Evolutionary conservation across 768 basidiomycete species (phyloP).

Genomic region (Chalciporus pseudorubinellus): DNA sequence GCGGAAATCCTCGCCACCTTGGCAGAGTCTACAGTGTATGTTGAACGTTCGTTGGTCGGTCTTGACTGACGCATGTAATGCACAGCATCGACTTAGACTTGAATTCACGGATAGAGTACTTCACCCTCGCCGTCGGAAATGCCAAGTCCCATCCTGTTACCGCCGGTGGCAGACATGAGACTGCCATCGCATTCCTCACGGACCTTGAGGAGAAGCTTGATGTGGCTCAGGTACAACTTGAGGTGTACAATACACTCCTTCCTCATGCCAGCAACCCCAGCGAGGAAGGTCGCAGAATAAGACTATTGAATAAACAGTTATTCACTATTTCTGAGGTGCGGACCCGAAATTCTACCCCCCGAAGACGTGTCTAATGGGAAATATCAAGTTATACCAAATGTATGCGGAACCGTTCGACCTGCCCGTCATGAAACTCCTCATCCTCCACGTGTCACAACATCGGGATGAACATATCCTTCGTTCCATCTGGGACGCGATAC

Average conservation of each 20-base stretch:
- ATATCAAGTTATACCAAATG: slow-evolving; percentile 72
- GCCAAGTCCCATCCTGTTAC: slow-evolving; percentile 93
- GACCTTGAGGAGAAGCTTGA: slow-evolving; percentile 95
- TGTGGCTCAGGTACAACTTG: slow-evolving; percentile 95
- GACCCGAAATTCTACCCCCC: not conserved
- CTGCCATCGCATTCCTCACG: slow-evolving; percentile 92
- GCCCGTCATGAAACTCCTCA: slow-evolving; percentile 79
- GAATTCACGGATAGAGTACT: slow-evolving; percentile 80
- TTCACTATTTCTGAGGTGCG: slow-evolving; percentile 84
- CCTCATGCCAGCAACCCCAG: slow-evolving; percentile 61
- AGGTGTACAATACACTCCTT: slow-evolving; percentile 68
- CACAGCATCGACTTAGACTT: slow-evolving; percentile 65
- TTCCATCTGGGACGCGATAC: slow-evolving; percentile 86
- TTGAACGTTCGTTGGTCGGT: not conserved
- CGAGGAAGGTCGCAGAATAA: slow-evolving; percentile 62
- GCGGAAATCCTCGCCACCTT: slow-evolving; percentile 81
- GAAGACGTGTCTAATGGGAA: slow-evolving; percentile 7
- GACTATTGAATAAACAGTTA: slow-evolving; percentile 54
- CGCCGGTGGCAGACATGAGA: slow-evolving; percentile 72
- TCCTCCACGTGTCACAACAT: slow-evolving; percentile 92
- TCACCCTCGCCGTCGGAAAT: slow-evolving; percentile 92
- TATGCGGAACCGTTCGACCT: slow-evolving; percentile 88
- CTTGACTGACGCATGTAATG: slow-evolving; percentile 1
- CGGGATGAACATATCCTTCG: slow-evolving; percentile 77
- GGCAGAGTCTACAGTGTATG: slow-evolving; percentile 83